A percentile compares a stretch with the other conserved stretches of the same genome.
phyloP scores from a whole-genome alignment of 148 eudicot species.

The Talinum fruticosum region DNA sequence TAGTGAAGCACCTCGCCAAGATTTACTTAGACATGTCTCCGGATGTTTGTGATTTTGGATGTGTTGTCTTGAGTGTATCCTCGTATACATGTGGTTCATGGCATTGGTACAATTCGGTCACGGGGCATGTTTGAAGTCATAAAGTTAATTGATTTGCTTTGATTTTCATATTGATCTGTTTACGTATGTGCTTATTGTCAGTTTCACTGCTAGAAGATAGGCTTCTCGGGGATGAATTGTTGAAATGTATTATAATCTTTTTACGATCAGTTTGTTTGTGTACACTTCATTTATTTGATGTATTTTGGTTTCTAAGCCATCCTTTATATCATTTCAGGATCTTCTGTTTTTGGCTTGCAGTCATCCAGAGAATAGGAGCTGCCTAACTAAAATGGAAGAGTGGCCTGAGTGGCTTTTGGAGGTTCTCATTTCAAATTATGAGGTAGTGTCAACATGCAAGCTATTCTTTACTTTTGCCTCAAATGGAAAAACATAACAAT shows the following conservation, averaged over 20 bases:
- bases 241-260: conserved; percentile 12
- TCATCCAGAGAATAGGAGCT: conserved; percentile 83
- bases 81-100: no score
- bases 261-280: neutral
- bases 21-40: no score
- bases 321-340: conserved; percentile 78
- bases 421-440: conserved; percentile 86
- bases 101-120: no score
- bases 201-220: neutral
- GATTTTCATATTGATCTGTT: no score
- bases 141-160: no score
- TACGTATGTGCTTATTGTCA: neutral
- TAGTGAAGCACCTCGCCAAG: no score
- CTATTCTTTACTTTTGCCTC: neutral
- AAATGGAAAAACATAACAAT: neutral
- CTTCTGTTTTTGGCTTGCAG: conserved; percentile 99
- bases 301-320: conserved; percentile 25
- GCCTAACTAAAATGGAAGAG: conserved; percentile 84
- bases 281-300: neutral
- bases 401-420: conserved; percentile 99
- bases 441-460: conserved; percentile 42
- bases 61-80: no score
- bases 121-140: no score
- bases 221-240: neutral
- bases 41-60: no score